A percentile compares a stretch with the other conserved stretches of the same genome.
Evolutionary conservation across 2,329 filamentous ascomycete genomes (phyloP).

Genomic region (Neurospora crassa): DNA sequence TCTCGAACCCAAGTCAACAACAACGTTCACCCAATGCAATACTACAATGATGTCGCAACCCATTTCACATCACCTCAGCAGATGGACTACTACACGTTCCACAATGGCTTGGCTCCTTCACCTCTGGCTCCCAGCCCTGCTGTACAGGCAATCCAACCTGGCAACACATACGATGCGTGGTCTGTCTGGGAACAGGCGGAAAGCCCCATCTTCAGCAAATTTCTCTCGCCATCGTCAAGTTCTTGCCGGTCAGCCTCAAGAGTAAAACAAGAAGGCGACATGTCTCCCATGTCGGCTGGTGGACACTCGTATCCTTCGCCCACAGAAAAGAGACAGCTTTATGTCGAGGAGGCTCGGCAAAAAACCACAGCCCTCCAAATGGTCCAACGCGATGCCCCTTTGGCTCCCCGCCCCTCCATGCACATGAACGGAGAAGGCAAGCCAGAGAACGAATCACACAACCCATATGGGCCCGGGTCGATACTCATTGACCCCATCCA

Average conservation of each 20-base stretch:
- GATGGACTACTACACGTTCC: constrained; percentile 10
- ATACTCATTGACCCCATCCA: background rate
- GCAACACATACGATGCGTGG: constrained; percentile 7
- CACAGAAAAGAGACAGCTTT: constrained; percentile 29
- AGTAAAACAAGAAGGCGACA: background rate
- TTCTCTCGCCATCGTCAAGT: constrained; percentile 2
- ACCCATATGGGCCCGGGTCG: background rate
- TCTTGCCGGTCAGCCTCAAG: background rate
- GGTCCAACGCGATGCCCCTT: constrained; percentile 21
- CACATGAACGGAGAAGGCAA: constrained; percentile 14
- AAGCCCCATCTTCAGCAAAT: constrained; percentile 14
- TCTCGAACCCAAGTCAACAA: constrained; percentile 7
- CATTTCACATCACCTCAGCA: constrained; percentile 11
- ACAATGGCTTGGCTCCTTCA: constrained; percentile 6
- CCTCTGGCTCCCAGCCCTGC: constrained; percentile 3
- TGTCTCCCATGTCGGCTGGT: background rate
- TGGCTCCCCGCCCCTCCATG: constrained; percentile 5
- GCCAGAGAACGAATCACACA: background rate
- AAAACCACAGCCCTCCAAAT: constrained; percentile 35
- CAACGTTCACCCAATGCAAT: background rate
- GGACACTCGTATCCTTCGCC: background rate
- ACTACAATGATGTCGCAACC: constrained; percentile 1
- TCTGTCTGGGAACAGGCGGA: constrained; percentile 11
- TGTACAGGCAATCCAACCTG: constrained; percentile 2
- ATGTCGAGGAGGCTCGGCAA: constrained; percentile 32